These are phyloP conservation scores for Cucurbita pepo DNA, from an alignment of 306 rosid genomes.

Conservation along the genomic window DNA sequence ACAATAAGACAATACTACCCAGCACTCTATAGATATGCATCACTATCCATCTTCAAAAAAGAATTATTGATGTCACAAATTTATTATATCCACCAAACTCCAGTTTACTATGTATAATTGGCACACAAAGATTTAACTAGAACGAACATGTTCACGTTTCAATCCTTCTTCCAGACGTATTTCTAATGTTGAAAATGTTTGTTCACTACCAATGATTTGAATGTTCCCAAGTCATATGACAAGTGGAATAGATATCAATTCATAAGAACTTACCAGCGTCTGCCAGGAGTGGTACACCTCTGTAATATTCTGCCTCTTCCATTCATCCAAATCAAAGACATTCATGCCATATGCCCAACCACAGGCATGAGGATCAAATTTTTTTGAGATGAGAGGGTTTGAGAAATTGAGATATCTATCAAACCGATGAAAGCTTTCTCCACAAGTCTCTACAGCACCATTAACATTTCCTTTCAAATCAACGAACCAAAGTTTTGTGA, in stretches of 20 bases:
- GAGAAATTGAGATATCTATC: slow-evolving; percentile 94
- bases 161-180: background rate
- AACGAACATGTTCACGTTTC: background rate
- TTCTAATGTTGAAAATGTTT: background rate
- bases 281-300: slow-evolving; percentile 92
- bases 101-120: no score
- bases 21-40: background rate
- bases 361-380: slow-evolving; percentile 84
- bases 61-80: no score
- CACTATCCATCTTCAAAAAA: background rate
- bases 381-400: slow-evolving; percentile 77
- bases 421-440: slow-evolving; percentile 89
- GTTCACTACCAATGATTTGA: background rate
- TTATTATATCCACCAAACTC: no score
- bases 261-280: slow-evolving; percentile 49
- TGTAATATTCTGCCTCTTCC: slow-evolving; percentile 93
- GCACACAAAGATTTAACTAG: no score
- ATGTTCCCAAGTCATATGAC: background rate
- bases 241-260: background rate
- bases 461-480: slow-evolving; percentile 85
- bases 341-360: slow-evolving; percentile 99
- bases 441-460: slow-evolving; percentile 98
- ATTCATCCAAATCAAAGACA: slow-evolving; percentile 72
- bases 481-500: slow-evolving; percentile 67
- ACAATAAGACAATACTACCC: background rate